phyloP scores from a whole-genome alignment of 768 basidiomycete genomes.

The Serendipita sp. region DNA sequence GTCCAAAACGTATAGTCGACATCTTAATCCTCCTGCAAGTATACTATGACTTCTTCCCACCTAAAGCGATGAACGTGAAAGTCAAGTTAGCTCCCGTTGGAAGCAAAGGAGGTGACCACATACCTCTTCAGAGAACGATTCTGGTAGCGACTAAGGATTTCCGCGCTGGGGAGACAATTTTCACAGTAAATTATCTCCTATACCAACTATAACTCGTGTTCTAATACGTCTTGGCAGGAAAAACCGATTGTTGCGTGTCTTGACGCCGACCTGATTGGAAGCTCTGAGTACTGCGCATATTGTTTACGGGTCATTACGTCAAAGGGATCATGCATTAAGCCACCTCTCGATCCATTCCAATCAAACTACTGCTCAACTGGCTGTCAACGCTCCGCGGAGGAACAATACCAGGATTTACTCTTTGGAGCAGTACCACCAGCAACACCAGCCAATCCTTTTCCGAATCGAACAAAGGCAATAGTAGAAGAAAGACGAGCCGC shows the following conservation, averaged over 20 bases:
- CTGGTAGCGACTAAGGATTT: conserved; percentile 54
- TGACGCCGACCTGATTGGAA: conserved; percentile 51
- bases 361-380: conserved; percentile 59
- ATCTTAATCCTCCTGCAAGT: conserved; percentile 20
- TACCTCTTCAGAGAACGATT: conserved; percentile 19
- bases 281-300: conserved; percentile 54
- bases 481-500: conserved; percentile 36
- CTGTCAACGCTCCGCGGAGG: conserved; percentile 39
- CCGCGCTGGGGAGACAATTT: conserved; percentile 55
- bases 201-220: not conserved
- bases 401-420: conserved; percentile 50
- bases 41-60: conserved; percentile 67
- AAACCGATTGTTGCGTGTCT: conserved; percentile 53
- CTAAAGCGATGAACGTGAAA: conserved; percentile 50
- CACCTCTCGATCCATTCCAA: conserved; percentile 34
- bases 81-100: conserved; percentile 22
- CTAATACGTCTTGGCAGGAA: conserved; percentile 34
- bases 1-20: not conserved
- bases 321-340: conserved; percentile 27
- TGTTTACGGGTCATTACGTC: conserved; percentile 45
- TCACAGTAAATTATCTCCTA: conserved; percentile 32
- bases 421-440: conserved; percentile 48
- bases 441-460: conserved; percentile 16
- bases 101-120: not conserved
- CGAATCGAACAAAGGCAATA: not conserved